A percentile compares a stretch with the other conserved stretches of the same genome.
phyloP scores from a whole-genome alignment of 192 early-diverging fungal genomes.

The Rhizoclosmatium globosum region DNA sequence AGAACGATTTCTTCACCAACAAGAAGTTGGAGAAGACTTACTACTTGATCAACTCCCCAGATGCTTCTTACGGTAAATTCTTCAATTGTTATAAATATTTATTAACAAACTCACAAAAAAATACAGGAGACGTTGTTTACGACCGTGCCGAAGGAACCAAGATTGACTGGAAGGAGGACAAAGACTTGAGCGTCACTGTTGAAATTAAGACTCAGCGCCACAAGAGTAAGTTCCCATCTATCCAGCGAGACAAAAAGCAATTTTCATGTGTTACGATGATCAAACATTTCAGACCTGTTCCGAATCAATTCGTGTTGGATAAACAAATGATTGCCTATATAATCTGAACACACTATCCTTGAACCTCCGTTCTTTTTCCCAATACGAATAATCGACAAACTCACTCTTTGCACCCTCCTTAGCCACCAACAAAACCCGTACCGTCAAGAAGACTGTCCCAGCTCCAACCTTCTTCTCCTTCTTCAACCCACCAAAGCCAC shows the following conservation, averaged over 20 bases:
- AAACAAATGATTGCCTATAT: background rate
- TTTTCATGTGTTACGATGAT: too few relatives aligned
- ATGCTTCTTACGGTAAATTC: constrained; percentile 70
- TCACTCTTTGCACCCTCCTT: background rate
- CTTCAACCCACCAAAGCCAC: constrained; percentile 78
- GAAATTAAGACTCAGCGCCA: constrained; percentile 99
- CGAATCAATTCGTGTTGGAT: background rate
- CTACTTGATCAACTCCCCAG: constrained; percentile 75
- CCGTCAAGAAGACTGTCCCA: constrained; percentile 96
- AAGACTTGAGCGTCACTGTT: constrained; percentile 91
- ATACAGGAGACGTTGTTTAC: constrained; percentile 84
- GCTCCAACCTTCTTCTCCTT: constrained; percentile 98
- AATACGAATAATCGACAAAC: background rate
- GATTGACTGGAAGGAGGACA: constrained; percentile 97
- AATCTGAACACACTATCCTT: too few relatives aligned
- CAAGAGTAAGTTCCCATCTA: constrained; percentile 66
- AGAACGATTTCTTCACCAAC: constrained; percentile 93
- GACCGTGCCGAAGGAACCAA: constrained; percentile 90
- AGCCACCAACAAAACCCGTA: constrained; percentile 96
- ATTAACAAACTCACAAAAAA: constrained; percentile 4
- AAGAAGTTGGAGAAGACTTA: constrained; percentile 90
- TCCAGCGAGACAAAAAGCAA: too few relatives aligned
- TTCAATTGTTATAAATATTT: background rate
- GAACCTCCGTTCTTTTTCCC: too few relatives aligned
- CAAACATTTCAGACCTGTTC: background rate